phyloP scores from a whole-genome alignment of 2,329 filamentous ascomycete species.

The Aspergillus viridinutans region DNA sequence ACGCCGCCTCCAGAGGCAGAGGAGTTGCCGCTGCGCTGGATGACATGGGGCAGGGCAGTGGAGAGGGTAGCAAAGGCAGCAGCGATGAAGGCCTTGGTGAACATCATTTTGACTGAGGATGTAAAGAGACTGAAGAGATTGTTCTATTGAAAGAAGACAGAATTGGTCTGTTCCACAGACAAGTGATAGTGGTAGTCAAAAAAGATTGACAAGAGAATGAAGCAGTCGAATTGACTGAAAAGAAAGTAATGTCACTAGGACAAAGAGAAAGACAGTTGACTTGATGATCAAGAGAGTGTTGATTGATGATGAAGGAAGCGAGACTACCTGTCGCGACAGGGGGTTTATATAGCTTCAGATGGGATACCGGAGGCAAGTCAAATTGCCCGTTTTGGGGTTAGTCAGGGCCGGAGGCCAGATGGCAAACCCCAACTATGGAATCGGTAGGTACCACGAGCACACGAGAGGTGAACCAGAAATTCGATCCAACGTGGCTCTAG shows the following conservation, averaged over 20 bases:
- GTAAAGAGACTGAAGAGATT: conserved; percentile 1
- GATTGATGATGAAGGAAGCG: neutral
- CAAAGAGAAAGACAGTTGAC: neutral
- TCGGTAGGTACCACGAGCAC: neutral
- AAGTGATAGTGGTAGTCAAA: conserved; percentile 3
- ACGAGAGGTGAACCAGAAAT: neutral
- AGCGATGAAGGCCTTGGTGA: conserved; percentile 33
- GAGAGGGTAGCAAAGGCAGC: conserved; percentile 30
- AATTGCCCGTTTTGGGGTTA: neutral
- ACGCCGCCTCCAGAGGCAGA: conserved; percentile 24
- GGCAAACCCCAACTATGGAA: neutral
- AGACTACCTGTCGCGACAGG: neutral
- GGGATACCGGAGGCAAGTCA: neutral
- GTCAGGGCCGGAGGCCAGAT: neutral
- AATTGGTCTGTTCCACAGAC: neutral
- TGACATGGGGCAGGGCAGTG: conserved; percentile 28
- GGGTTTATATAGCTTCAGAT: conserved; percentile 6
- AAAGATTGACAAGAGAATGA: neutral
- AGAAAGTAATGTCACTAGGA: conserved; percentile 1
- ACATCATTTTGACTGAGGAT: conserved; percentile 29
- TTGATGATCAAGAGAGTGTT: neutral
- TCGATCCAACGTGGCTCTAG: neutral
- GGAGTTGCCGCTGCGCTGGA: conserved; percentile 17
- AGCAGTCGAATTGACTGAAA: conserved; percentile 1
- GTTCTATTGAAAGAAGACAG: neutral